Evolutionary conservation across 2,329 filamentous ascomycete genomes (phyloP).

Genomic region (Cryphonectria nitschkei): DNA sequence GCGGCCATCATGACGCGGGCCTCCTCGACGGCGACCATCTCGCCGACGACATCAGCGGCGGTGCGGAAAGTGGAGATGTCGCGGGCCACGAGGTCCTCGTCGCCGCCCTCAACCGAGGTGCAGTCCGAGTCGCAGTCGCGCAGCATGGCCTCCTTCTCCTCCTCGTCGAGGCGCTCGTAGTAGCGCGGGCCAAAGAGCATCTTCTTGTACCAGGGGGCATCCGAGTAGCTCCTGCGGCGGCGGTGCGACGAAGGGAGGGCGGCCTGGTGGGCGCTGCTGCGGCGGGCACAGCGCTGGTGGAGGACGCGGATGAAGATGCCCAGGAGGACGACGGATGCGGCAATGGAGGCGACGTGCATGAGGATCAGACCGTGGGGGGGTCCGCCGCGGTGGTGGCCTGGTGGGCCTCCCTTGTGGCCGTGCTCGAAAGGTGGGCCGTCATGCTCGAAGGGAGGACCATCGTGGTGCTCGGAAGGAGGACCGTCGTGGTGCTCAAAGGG

Average conservation of each 20-base stretch:
- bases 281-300: constrained; percentile 35
- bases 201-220: constrained; percentile 26
- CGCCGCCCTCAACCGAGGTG: constrained; percentile 33
- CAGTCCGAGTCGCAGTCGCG: constrained; percentile 27
- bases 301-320: constrained; percentile 34
- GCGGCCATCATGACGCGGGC: constrained; percentile 32
- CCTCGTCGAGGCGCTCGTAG: constrained; percentile 34
- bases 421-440: constrained; percentile 20
- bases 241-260: constrained; percentile 8
- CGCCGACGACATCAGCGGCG: constrained; percentile 50
- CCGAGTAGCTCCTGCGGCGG: constrained; percentile 17
- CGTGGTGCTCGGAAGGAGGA: not conserved
- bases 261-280: constrained; percentile 15
- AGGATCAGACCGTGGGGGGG: constrained; percentile 15
- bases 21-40: constrained; percentile 51
- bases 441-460: not conserved
- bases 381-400: constrained; percentile 8
- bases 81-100: constrained; percentile 50
- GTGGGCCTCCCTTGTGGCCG: not conserved
- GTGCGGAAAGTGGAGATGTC: constrained; percentile 53
- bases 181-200: constrained; percentile 28
- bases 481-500: not conserved
- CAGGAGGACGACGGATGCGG: constrained; percentile 34
- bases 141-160: constrained; percentile 45
- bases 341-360: constrained; percentile 24